phyloP scores from a whole-genome alignment of 371 early-diverging fungal genomes.

The Circinella umbellata region DNA sequence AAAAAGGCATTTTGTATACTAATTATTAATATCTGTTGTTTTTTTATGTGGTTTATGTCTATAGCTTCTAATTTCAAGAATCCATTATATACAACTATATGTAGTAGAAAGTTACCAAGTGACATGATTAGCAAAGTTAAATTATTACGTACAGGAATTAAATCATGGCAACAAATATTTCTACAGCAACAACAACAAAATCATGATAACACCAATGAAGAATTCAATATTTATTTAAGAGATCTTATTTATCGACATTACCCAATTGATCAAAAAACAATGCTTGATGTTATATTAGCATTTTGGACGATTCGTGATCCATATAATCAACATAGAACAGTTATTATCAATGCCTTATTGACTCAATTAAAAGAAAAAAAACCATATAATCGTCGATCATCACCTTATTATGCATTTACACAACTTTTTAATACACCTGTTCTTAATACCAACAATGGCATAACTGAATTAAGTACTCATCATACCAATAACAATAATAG shows the following conservation, averaged over 20 bases:
- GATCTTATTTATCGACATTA: slow-evolving; percentile 28
- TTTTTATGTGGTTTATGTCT: background rate
- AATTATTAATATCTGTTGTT: background rate
- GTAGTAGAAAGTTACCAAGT: background rate
- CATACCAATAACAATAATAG: background rate
- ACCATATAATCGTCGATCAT: slow-evolving; percentile 31
- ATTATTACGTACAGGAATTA: slow-evolving; percentile 15
- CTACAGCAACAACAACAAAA: slow-evolving; percentile 5
- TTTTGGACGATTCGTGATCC: slow-evolving; percentile 41
- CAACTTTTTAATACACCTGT: slow-evolving; percentile 27
- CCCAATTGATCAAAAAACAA: slow-evolving; percentile 35
- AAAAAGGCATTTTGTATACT: background rate
- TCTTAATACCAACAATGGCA: slow-evolving; percentile 15
- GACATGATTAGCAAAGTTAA: slow-evolving; percentile 15
- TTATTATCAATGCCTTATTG: slow-evolving; percentile 31
- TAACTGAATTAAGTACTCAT: background rate
- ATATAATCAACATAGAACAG: slow-evolving; percentile 22
- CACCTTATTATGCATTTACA: slow-evolving; percentile 45
- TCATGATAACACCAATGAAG: background rate
- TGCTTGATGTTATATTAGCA: slow-evolving; percentile 37
- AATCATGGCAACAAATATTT: slow-evolving; percentile 19
- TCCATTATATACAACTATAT: background rate
- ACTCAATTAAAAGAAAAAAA: slow-evolving; percentile 11
- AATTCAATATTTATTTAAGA: slow-evolving; percentile 31
- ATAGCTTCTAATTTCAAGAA: background rate